Conservation (phyloP, 495 filamentous ascomycete species). For the Podospora australis region DNA sequence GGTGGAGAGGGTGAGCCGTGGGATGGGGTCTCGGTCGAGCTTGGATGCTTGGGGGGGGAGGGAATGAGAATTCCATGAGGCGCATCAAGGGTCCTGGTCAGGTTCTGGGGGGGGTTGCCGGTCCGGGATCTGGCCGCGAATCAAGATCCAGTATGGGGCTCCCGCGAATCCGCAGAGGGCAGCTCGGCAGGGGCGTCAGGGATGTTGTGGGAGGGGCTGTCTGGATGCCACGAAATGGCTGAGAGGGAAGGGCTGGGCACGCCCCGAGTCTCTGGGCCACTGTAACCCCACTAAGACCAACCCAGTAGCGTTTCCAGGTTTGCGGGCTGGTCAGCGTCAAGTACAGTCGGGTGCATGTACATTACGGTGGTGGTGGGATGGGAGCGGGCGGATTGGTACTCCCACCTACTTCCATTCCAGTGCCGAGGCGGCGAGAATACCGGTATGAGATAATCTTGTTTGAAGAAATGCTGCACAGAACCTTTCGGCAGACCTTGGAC, state of each 20-base stretch:
- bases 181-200: conserved; percentile 13
- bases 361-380: too few species aligned
- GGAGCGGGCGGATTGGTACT: too few species aligned
- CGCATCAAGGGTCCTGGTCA: neutral
- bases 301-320: too few species aligned
- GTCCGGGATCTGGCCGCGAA: conserved; percentile 19
- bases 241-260: neutral
- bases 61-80: conserved; percentile 1
- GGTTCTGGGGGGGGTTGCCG: conserved; percentile 5
- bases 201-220: neutral
- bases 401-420: too few species aligned
- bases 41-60: too few species aligned
- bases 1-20: neutral
- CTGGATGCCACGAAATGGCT: neutral
- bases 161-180: neutral
- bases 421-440: too few species aligned
- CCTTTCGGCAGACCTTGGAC: too few species aligned
- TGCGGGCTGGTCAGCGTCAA: too few species aligned
- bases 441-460: too few species aligned
- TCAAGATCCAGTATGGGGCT: conserved; percentile 19
- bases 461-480: neutral
- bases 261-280: conserved; percentile 4
- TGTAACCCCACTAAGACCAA: conserved; percentile 1
- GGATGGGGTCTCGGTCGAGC: too few species aligned
- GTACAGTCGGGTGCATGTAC: too few species aligned